Base-by-base conservation (phyloP, 257 asterid genomes). In the Verbascum thapsus region DNA sequence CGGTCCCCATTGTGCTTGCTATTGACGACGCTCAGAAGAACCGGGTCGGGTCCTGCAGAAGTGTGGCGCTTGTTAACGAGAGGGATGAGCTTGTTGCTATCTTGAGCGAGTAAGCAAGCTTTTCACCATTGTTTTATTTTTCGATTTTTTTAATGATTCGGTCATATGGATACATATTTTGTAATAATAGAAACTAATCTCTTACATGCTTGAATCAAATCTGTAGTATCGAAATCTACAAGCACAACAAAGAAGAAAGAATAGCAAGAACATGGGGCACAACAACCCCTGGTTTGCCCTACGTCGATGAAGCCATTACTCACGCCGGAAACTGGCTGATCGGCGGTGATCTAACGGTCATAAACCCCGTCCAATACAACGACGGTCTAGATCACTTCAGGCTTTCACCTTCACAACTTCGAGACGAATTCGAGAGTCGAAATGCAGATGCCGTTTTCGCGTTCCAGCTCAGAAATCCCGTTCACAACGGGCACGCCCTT, bases 261-360 rank as follows among this genome's bases (percentile, higher is more conserved):
- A 78, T 80, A 6, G 95, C 96, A 45, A 83, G 98, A 77, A 85
- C 96, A 11, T 91, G 96, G 98, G 98, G 98, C 40, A 91, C 95
- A 70, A 86, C 92, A 0, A 92, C 92, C 56, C 80, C 82, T 15
- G 96, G 96, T 35, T 80, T 91, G 20, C 98, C 98, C 54, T 91
- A 91, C 35, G 98, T 69, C 18, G 95, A 91, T 68, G 71, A 86
- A 66, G 72, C 95, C 16, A 83, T 91, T 64, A 64, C 77, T 35
- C 54, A 74, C 43, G 75, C 95, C 58, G 98, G 98, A 49, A 75
- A 91, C 76, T 91, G 98, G 98, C 74, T 91, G 62, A 80, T 91
- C 41, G 98, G 98, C 9, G 98, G 98, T 22, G 95, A 91, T 74
- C 48, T 91, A 61, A 90, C 86, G 72, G 98, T 91, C 19, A 57